A percentile compares a stretch with the other conserved stretches of the same genome.
phyloP scores from a whole-genome alignment of 176 grass and related monocot genomes.

The Oryza coarctata region DNA sequence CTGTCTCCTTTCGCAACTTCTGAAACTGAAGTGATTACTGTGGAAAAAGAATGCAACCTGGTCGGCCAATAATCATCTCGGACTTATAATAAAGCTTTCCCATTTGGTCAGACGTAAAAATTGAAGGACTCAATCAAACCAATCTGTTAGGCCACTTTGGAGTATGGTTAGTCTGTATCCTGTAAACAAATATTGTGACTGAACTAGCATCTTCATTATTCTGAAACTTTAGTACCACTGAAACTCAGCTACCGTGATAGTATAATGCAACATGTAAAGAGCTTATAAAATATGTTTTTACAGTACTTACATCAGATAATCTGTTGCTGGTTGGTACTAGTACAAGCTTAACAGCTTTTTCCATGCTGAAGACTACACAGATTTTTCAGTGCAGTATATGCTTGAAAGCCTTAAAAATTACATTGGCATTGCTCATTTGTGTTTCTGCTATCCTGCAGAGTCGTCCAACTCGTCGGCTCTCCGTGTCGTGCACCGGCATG shows the following conservation, averaged over 20 bases:
- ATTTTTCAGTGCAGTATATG: too few species aligned
- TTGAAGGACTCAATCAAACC: background rate
- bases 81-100: background rate
- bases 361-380: too few species aligned
- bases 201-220: background rate
- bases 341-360: too few species aligned
- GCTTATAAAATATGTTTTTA: too few species aligned
- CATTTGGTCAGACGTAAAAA: background rate
- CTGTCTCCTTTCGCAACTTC: background rate
- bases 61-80: background rate
- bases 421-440: too few species aligned
- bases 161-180: too few species aligned
- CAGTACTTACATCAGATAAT: too few species aligned
- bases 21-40: background rate
- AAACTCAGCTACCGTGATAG: background rate
- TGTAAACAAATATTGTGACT: too few species aligned
- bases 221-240: background rate
- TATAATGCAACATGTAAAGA: background rate
- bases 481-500: constrained; percentile 55
- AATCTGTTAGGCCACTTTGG: background rate
- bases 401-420: too few species aligned
- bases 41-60: background rate
- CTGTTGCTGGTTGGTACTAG: too few species aligned
- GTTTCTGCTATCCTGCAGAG: background rate
- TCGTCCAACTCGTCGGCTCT: constrained; percentile 37